These are phyloP conservation scores for Monosporascus sp. DNA, from an alignment of 2,329 filamentous ascomycete species.

Conservation along the genomic window DNA sequence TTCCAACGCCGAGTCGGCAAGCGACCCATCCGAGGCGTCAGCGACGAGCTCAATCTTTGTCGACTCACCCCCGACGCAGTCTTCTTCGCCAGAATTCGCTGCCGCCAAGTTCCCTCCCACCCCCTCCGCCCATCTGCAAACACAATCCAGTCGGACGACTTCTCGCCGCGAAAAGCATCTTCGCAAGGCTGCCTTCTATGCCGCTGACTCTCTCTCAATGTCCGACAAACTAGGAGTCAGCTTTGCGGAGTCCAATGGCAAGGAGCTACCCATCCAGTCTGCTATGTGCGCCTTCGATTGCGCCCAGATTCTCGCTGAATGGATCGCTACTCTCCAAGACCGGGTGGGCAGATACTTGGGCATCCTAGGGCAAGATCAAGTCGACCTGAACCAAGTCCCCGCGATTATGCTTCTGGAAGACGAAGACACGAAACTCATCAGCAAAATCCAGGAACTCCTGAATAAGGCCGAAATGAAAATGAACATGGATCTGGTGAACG, in stretches of 20 bases:
- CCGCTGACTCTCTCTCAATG: slow-evolving; percentile 84
- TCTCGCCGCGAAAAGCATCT: slow-evolving; percentile 80
- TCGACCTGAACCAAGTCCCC: slow-evolving; percentile 74
- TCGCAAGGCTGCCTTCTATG: slow-evolving; percentile 91
- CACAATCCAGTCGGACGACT: slow-evolving; percentile 38
- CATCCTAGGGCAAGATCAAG: slow-evolving; percentile 74
- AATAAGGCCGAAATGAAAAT: slow-evolving; percentile 75
- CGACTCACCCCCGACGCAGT: slow-evolving; percentile 48
- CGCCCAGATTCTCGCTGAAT: slow-evolving; percentile 88
- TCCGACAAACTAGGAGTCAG: slow-evolving; percentile 80
- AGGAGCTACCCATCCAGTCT: slow-evolving; percentile 83
- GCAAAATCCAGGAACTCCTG: slow-evolving; percentile 77
- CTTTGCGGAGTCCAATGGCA: slow-evolving; percentile 75
- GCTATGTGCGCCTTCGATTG: slow-evolving; percentile 93
- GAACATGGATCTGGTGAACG: slow-evolving; percentile 45
- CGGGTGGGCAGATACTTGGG: slow-evolving; percentile 87
- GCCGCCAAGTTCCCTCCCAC: slow-evolving; percentile 30
- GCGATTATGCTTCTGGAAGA: slow-evolving; percentile 87
- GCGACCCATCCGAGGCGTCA: slow-evolving; percentile 43
- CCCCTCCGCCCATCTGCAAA: slow-evolving; percentile 17
- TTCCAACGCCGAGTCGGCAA: slow-evolving; percentile 40
- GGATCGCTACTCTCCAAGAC: slow-evolving; percentile 89
- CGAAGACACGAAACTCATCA: slow-evolving; percentile 80
- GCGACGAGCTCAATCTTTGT: slow-evolving; percentile 40
- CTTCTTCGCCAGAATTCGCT: slow-evolving; percentile 42